A percentile compares a stretch with the other conserved stretches of the same genome.
Conservation (phyloP, 1,139 yeast genomes). For the Geotrichum siamense region DNA sequence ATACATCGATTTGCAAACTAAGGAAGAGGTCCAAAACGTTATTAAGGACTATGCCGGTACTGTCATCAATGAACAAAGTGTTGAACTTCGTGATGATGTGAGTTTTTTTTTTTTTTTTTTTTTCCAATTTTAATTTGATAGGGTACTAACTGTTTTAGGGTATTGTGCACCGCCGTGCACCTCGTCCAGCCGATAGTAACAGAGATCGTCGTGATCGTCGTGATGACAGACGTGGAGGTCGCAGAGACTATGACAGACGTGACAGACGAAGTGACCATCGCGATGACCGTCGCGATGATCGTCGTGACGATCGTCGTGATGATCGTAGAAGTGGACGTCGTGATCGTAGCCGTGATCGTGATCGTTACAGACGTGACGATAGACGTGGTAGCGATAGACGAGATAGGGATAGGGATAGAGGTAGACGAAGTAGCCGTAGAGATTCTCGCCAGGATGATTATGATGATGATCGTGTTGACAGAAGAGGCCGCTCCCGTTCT, state of each 20-base stretch:
- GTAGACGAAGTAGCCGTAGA: conserved; percentile 19
- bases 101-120: conserved; percentile 9
- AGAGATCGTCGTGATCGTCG: conserved; percentile 19
- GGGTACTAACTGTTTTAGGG: conserved; percentile 5
- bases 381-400: conserved; percentile 23
- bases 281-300: conserved; percentile 10
- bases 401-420: conserved; percentile 18
- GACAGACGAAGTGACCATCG: conserved; percentile 16
- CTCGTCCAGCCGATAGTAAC: conserved; percentile 3
- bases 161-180: conserved; percentile 53
- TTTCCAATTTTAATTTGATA: not conserved
- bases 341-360: conserved; percentile 61
- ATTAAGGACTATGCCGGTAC: conserved; percentile 23
- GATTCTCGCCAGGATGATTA: conserved; percentile 10
- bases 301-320: conserved; percentile 15
- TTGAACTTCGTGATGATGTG: conserved; percentile 26
- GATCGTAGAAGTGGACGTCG: conserved; percentile 59
- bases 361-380: conserved; percentile 43
- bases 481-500: conserved; percentile 3
- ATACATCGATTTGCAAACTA: conserved; percentile 26
- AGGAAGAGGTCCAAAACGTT: conserved; percentile 26
- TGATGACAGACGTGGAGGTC: conserved; percentile 19
- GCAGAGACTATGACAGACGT: conserved; percentile 19
- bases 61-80: conserved; percentile 23
- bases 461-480: conserved; percentile 18